These are phyloP conservation scores for Polychytrium aggregatum DNA, from an alignment of 192 early-diverging fungal genomes.

Conservation along the genomic window DNA sequence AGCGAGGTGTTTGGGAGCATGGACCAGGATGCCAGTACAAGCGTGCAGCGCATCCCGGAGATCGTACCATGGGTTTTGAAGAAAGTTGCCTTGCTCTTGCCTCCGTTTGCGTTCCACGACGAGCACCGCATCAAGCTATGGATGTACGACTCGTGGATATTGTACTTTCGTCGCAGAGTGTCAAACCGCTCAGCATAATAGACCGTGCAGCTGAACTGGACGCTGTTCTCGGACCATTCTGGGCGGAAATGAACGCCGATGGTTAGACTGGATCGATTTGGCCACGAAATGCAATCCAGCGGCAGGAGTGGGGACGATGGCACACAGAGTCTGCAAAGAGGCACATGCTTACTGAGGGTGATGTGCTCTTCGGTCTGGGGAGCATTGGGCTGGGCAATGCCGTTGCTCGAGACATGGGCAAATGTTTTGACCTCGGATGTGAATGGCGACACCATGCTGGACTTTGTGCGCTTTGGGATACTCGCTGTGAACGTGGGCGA, in stretches of 20 bases:
- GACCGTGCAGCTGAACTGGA: constrained; percentile 27
- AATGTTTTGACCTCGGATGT: no score
- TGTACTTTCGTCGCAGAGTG: constrained; percentile 24
- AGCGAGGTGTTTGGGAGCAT: not conserved
- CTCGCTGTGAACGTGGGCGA: no score
- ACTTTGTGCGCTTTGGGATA: no score
- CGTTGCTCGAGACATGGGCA: no score
- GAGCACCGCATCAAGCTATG: constrained; percentile 22
- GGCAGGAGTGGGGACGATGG: not conserved
- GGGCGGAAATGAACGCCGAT: no score
- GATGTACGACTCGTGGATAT: constrained; percentile 22
- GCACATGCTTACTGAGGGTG: constrained; percentile 37
- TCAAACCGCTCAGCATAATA: constrained; percentile 38
- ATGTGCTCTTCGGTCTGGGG: constrained; percentile 34
- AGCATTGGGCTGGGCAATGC: no score
- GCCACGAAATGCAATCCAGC: no score
- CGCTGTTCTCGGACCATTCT: no score
- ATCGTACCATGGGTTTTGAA: constrained; percentile 61
- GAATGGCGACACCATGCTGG: no score
- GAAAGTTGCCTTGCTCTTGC: constrained; percentile 30
- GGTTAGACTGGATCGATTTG: no score
- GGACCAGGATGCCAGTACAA: not conserved
- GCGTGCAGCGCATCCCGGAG: not conserved
- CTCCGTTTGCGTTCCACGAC: constrained; percentile 30
- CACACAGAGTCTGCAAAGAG: not conserved